phyloP scores from a whole-genome alignment of 257 asterid species.

The Nicotiana sylvestris region DNA sequence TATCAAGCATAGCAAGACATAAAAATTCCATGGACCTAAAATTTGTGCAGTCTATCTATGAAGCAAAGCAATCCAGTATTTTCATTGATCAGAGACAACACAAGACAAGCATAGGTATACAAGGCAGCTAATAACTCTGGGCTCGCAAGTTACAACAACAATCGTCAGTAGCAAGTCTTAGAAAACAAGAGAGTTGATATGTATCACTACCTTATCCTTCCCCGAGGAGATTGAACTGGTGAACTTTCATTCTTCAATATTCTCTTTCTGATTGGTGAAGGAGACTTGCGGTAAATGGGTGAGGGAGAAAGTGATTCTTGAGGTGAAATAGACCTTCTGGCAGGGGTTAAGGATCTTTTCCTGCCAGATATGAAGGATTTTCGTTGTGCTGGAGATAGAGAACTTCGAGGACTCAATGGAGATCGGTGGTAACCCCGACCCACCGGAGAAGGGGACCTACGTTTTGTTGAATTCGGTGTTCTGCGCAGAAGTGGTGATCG shows the following conservation, averaged over 20 bases:
- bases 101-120: neutral
- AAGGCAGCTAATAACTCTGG: neutral
- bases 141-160: neutral
- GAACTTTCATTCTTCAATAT: slow-evolving; percentile 39
- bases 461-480: slow-evolving; percentile 40
- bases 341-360: slow-evolving; percentile 23
- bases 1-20: slow-evolving; percentile 4
- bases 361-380: slow-evolving; percentile 38
- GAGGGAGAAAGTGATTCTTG: slow-evolving; percentile 55
- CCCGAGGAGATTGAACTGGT: slow-evolving; percentile 50
- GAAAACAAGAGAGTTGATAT: neutral
- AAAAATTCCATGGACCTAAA: neutral
- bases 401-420: slow-evolving; percentile 47
- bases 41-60: neutral
- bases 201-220: slow-evolving; percentile 55
- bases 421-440: slow-evolving; percentile 48
- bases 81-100: slow-evolving; percentile 4
- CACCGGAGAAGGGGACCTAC: slow-evolving; percentile 41
- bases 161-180: neutral
- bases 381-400: slow-evolving; percentile 46
- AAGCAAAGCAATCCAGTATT: slow-evolving; percentile 13
- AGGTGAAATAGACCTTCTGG: slow-evolving; percentile 41
- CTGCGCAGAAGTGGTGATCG: slow-evolving; percentile 34
- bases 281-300: slow-evolving; percentile 36
- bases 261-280: slow-evolving; percentile 49